Base-by-base conservation (phyloP, 768 basidiomycete genomes). In the Clitopilus passeckerianus region DNA sequence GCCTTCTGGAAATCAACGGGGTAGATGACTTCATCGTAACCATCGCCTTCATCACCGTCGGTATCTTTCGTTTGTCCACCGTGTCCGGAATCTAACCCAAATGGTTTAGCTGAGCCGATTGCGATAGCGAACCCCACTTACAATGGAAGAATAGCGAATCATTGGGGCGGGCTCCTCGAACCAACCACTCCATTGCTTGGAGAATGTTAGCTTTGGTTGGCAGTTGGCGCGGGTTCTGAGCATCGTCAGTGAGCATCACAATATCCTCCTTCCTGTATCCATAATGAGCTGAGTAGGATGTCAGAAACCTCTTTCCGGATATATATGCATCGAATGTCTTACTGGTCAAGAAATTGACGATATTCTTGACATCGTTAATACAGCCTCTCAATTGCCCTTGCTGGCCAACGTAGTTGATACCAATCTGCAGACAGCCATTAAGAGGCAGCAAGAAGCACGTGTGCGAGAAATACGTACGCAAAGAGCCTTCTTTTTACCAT, bases 71-170 rank as follows among this genome's bases (percentile, higher is more conserved):
- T 89, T 73, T 95, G 95, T 12, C 93, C 95, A 35, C 96, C 96
- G 63, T 98, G 96, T 15, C 95, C 95, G 5, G 94, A 96, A 70
- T 93, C 91, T 91, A 50, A 1, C 27, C 27, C n/a, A 33, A 55
- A 53, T 10, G 12, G 53, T 24, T 59, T 54, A 58, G 23, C 9
- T 34, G 6, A 15, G 10, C 22, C n/a, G 1, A 16, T 20, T 27
- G 44, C 2, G n/a, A 23, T 35, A 12, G 54, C 37, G 24, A 18
- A 14, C 44, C n/a, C 23, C 1, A 72, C 83, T 59, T 59, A 90
- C 91, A 95, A 64, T 95, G 94, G 80, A 95, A 91, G 78, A 95
- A 94, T 30, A 95, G 75, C 2, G 94, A 87, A 65, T 96, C 93
- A 62, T 94, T 88, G 0, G 91, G 85, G 15, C 75, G 74, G 14